Conservation (phyloP, 106 monocot genomes). For the Triglochin maritima region DNA sequence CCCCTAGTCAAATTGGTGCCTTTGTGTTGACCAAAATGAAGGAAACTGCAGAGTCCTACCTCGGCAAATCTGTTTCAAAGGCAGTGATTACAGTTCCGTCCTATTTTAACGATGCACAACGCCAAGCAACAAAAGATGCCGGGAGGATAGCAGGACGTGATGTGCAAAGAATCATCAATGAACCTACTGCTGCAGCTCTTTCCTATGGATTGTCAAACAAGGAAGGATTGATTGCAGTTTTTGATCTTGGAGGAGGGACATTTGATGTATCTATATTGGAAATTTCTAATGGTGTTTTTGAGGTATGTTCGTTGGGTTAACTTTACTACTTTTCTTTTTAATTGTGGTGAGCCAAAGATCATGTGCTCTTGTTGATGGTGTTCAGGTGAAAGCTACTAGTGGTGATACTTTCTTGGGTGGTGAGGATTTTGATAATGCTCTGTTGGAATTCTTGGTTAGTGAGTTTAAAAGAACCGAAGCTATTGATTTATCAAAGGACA, state of each 20-base stretch:
- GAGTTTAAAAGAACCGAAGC: conserved; percentile 66
- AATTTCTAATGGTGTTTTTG: conserved; percentile 63
- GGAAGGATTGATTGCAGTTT: conserved; percentile 52
- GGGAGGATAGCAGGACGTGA: conserved; percentile 54
- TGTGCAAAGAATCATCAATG: conserved; percentile 59
- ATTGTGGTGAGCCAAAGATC: neutral
- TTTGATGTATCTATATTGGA: conserved; percentile 67
- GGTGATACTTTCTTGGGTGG: conserved; percentile 88
- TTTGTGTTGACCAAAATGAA: conserved; percentile 52
- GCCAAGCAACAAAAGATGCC: conserved; percentile 51
- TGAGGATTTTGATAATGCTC: conserved; percentile 82
- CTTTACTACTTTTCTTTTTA: conserved; percentile 18
- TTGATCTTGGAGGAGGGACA: conserved; percentile 68
- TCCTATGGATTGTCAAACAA: conserved; percentile 53
- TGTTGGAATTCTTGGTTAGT: conserved; percentile 58
- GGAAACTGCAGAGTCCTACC: conserved; percentile 51
- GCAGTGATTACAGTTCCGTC: conserved; percentile 56
- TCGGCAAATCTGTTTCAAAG: conserved; percentile 51
- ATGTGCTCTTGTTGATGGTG: neutral
- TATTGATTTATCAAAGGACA: conserved; percentile 79
- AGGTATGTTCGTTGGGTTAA: conserved; percentile 19
- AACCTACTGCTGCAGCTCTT: conserved; percentile 62
- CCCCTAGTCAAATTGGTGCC: conserved; percentile 59
- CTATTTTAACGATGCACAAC: conserved; percentile 53
- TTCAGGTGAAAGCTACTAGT: conserved; percentile 83